These are phyloP conservation scores for Pythium grandisporangium DNA, from an alignment of 352 stramenopile species.

Conservation along the genomic window DNA sequence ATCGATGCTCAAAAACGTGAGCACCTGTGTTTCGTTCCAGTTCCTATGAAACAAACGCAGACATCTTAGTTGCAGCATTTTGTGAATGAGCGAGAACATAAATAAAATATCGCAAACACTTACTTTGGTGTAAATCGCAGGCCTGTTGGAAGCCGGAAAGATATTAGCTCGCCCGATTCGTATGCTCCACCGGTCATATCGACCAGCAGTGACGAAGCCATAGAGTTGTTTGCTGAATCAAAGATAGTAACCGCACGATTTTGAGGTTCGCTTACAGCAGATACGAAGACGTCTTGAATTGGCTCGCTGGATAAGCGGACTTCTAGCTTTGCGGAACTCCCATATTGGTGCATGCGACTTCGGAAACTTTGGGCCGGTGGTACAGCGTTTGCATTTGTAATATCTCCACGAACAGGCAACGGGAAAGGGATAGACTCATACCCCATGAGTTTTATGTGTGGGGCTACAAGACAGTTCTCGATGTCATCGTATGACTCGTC, in stretches of 20 bases:
- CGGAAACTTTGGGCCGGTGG: conserved; percentile 22
- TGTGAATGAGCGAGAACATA: not conserved
- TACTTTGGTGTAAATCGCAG: conserved; percentile 39
- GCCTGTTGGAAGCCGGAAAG: conserved; percentile 25
- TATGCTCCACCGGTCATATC: conserved; percentile 27
- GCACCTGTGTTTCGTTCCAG: conserved; percentile 36
- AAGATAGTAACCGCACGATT: conserved; percentile 25
- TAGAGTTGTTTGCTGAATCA: conserved; percentile 23
- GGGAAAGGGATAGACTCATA: conserved; percentile 37
- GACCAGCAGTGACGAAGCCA: conserved; percentile 5
- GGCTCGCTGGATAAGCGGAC: conserved; percentile 53
- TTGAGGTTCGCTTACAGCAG: conserved; percentile 14
- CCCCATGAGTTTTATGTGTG: conserved; percentile 19
- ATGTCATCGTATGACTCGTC: conserved; percentile 48
- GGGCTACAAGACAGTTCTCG: conserved; percentile 27
- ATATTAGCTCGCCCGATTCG: conserved; percentile 19
- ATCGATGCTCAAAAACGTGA: conserved; percentile 49
- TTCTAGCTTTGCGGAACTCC: conserved; percentile 14
- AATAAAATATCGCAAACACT: too few species aligned
- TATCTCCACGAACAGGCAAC: conserved; percentile 30
- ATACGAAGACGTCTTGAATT: conserved; percentile 29
- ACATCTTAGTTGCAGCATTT: too few species aligned
- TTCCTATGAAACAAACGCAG: conserved; percentile 17
- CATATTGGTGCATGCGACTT: conserved; percentile 50
- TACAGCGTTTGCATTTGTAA: conserved; percentile 19